These are phyloP conservation scores for Seminavis robusta DNA, from an alignment of 108 stramenopile species.

Conservation along the genomic window DNA sequence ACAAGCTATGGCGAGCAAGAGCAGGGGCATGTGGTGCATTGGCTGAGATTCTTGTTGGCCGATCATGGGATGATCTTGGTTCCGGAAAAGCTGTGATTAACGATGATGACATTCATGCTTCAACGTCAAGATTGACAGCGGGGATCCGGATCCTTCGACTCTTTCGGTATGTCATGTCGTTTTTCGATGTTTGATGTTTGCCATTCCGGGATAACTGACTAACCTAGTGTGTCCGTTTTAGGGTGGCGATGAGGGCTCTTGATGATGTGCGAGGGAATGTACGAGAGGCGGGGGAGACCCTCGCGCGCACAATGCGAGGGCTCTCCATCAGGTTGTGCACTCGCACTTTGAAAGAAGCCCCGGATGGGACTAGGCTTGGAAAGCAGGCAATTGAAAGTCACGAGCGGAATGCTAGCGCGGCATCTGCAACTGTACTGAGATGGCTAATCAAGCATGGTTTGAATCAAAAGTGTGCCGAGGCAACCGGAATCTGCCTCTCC, in stretches of 20 bases:
- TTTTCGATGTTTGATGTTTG: too few relatives aligned
- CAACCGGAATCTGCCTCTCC: slow-evolving; percentile 71
- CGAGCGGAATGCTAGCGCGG: slow-evolving; percentile 46
- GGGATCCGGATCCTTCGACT: slow-evolving; percentile 65
- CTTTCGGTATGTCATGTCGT: too few relatives aligned
- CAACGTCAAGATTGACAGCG: slow-evolving; percentile 21
- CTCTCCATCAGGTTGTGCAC: slow-evolving; percentile 75
- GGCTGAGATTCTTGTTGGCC: slow-evolving; percentile 74
- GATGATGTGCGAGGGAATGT: slow-evolving; percentile 78
- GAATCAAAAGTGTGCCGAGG: slow-evolving; percentile 76
- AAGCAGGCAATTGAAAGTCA: slow-evolving; percentile 1
- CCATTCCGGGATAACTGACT: too few relatives aligned
- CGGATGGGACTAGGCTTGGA: background rate
- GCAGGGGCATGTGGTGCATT: slow-evolving; percentile 77
- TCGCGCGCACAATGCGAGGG: slow-evolving; percentile 53
- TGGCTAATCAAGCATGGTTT: slow-evolving; percentile 78
- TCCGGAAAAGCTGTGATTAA: slow-evolving; percentile 64
- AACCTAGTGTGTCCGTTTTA: too few relatives aligned
- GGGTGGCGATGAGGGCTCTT: slow-evolving; percentile 59
- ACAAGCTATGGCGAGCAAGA: slow-evolving; percentile 75
- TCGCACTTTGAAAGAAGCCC: slow-evolving; percentile 11
- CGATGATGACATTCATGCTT: slow-evolving; percentile 25
- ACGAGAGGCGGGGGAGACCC: slow-evolving; percentile 66
- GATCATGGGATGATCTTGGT: slow-evolving; percentile 77
- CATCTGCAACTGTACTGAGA: slow-evolving; percentile 63